These are phyloP conservation scores for Alternaria ethzedia DNA, from an alignment of 2,329 filamentous ascomycete genomes.

Conservation along the genomic window DNA sequence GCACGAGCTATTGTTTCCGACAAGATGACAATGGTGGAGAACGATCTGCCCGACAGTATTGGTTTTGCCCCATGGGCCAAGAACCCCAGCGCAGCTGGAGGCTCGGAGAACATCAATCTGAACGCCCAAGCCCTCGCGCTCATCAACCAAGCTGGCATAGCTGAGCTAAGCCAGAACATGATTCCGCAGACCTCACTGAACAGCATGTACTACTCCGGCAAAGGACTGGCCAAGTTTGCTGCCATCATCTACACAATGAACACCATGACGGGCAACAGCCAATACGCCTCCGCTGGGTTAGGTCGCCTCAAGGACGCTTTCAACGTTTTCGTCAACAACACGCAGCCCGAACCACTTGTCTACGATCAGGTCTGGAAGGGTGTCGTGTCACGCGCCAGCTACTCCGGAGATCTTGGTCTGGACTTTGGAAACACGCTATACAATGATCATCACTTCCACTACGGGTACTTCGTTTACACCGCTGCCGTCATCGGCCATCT, in stretches of 20 bases:
- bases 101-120: slow-evolving; percentile 46
- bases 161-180: slow-evolving; percentile 81
- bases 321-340: slow-evolving; percentile 56
- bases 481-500: slow-evolving; percentile 85
- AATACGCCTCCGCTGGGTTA: slow-evolving; percentile 59
- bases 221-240: slow-evolving; percentile 54
- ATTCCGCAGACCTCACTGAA: slow-evolving; percentile 74
- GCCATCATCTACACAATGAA: slow-evolving; percentile 55
- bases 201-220: slow-evolving; percentile 93
- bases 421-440: slow-evolving; percentile 94
- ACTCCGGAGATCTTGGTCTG: slow-evolving; percentile 55
- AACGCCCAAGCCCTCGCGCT: slow-evolving; percentile 60
- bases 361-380: slow-evolving; percentile 76
- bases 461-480: slow-evolving; percentile 87
- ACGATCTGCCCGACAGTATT: slow-evolving; percentile 71
- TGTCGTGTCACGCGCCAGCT: slow-evolving; percentile 75
- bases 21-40: slow-evolving; percentile 73
- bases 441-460: slow-evolving; percentile 73
- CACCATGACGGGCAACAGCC: slow-evolving; percentile 66
- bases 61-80: slow-evolving; percentile 82
- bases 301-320: slow-evolving; percentile 58
- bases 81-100: slow-evolving; percentile 44
- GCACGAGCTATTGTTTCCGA: slow-evolving; percentile 67
- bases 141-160: slow-evolving; percentile 67
- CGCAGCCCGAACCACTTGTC: slow-evolving; percentile 59